Evolutionary conservation across 2,329 filamentous ascomycete species (phyloP).

Genomic region (Talaromyces sp.): DNA sequence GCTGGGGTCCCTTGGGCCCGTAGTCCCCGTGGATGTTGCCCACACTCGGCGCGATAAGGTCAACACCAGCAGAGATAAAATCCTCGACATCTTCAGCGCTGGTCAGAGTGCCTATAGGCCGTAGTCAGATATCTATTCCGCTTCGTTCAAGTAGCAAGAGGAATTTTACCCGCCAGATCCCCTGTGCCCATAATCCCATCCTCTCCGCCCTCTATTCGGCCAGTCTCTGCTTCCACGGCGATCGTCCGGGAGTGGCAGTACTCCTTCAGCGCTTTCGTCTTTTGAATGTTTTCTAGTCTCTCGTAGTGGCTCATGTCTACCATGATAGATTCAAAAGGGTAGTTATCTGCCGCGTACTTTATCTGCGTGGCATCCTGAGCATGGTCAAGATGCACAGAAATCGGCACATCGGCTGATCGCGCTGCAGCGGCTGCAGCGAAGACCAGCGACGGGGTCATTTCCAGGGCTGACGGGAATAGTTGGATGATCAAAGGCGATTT

Average conservation of each 20-base stretch:
- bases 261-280: background rate
- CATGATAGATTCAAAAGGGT: background rate
- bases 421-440: background rate
- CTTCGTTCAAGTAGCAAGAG: too few relatives aligned
- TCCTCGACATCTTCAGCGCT: background rate
- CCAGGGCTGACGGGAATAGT: background rate
- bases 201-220: background rate
- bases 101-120: background rate
- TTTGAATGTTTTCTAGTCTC: background rate
- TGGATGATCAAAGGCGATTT: background rate
- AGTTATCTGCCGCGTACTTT: background rate
- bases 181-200: background rate
- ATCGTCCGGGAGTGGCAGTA: background rate
- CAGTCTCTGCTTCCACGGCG: background rate
- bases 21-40: conserved; percentile 2
- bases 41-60: background rate
- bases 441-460: background rate
- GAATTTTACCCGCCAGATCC: background rate
- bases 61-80: background rate
- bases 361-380: background rate
- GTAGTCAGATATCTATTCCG: background rate
- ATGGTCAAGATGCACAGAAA: background rate
- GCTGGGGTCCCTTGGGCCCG: background rate
- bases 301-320: conserved; percentile 1
- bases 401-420: background rate